These are phyloP conservation scores for Aspergillus olivimuriae DNA, from an alignment of 495 filamentous ascomycete genomes.

Conservation along the genomic window DNA sequence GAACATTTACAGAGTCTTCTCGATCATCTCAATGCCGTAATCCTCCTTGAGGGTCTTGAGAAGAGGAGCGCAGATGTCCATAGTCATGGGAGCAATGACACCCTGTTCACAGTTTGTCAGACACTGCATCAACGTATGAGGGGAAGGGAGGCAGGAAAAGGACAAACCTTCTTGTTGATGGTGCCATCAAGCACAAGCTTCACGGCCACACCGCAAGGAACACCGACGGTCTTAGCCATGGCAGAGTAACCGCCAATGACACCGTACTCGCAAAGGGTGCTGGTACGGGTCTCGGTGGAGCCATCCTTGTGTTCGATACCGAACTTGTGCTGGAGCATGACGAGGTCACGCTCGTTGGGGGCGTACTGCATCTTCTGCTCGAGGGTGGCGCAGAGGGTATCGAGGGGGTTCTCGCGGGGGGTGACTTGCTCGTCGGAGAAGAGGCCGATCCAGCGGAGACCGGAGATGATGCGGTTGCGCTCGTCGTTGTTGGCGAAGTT, in stretches of 20 bases:
- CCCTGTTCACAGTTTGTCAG: slow-evolving; percentile 36
- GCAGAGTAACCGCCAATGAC: slow-evolving; percentile 74
- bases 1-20: slow-evolving; percentile 32
- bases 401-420: slow-evolving; percentile 73
- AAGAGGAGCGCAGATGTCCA: slow-evolving; percentile 61
- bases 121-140: background rate
- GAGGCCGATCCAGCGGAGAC: slow-evolving; percentile 79
- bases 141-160: background rate
- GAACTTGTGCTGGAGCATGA: slow-evolving; percentile 91
- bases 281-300: slow-evolving; percentile 65
- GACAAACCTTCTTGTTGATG: slow-evolving; percentile 54
- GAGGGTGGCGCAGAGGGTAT: slow-evolving; percentile 83
- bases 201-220: slow-evolving; percentile 56
- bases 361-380: slow-evolving; percentile 91
- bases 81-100: slow-evolving; percentile 74
- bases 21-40: slow-evolving; percentile 47
- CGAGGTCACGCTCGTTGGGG: slow-evolving; percentile 75
- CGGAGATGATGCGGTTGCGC: slow-evolving; percentile 67
- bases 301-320: slow-evolving; percentile 80
- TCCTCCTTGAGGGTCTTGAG: slow-evolving; percentile 61
- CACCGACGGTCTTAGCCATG: slow-evolving; percentile 82
- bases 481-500: slow-evolving; percentile 65
- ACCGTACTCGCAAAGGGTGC: slow-evolving; percentile 83
- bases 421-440: slow-evolving; percentile 72
- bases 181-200: slow-evolving; percentile 81